phyloP scores from a whole-genome alignment of 768 basidiomycete genomes.

The Ephemerocybe angulata region DNA sequence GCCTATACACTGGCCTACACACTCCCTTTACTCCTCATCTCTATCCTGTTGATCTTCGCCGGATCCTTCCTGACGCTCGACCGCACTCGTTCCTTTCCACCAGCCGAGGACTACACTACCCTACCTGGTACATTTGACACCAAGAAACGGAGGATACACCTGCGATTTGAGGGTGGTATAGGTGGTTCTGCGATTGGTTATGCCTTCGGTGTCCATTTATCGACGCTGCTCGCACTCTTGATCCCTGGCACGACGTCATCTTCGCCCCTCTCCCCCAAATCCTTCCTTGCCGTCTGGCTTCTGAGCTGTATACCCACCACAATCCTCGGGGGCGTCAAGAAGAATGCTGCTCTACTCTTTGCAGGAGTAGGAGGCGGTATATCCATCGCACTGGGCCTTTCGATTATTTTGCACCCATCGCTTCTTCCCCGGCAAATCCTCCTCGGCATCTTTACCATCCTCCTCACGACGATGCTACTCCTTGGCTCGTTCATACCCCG shows the following conservation, averaged over 20 bases:
- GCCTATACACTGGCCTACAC: conserved; percentile 54
- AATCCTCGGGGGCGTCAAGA: conserved; percentile 52
- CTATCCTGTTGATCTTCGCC: conserved; percentile 55
- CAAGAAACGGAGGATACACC: conserved; percentile 30
- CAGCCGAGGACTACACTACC: conserved; percentile 34
- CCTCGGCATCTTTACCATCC: conserved; percentile 27
- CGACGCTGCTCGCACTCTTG: conserved; percentile 58
- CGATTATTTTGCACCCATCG: conserved; percentile 53
- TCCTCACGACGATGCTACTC: conserved; percentile 34
- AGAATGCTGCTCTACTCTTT: conserved; percentile 45
- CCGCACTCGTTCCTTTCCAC: conserved; percentile 59
- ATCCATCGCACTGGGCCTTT: conserved; percentile 45
- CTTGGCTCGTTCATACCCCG: conserved; percentile 43
- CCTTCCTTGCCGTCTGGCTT: conserved; percentile 61
- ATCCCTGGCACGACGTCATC: conserved; percentile 50
- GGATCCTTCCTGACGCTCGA: conserved; percentile 72
- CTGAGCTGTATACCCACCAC: conserved; percentile 47
- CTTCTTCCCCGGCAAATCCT: conserved; percentile 47
- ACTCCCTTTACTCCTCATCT: conserved; percentile 57
- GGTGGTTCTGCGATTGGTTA: conserved; percentile 60
- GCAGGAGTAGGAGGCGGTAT: conserved; percentile 54
- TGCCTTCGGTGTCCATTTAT: conserved; percentile 57
- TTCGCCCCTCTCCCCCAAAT: conserved; percentile 38
- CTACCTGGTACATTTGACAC: conserved; percentile 26
- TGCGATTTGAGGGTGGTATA: conserved; percentile 55